A percentile compares a stretch with the other conserved stretches of the same genome.
These are phyloP conservation scores for Mediolabrus comicus DNA, from an alignment of 108 stramenopile genomes.

Conservation along the genomic window DNA sequence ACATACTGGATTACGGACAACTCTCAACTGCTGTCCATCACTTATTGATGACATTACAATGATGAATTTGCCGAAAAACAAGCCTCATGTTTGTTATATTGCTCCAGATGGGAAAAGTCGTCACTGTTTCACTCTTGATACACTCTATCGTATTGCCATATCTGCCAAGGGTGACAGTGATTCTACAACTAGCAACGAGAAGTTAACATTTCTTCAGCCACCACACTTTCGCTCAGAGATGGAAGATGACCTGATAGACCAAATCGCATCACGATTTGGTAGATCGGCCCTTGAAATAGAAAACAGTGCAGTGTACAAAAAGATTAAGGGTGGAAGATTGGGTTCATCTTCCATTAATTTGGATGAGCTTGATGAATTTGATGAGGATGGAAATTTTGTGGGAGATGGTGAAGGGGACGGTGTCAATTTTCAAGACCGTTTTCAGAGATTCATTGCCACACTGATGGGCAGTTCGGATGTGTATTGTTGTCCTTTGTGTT, in stretches of 20 bases:
- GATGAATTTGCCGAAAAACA: constrained; percentile 46
- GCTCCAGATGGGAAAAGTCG: constrained; percentile 59
- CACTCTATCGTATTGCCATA: constrained; percentile 71
- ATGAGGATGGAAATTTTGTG: constrained; percentile 35
- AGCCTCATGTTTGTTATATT: constrained; percentile 71
- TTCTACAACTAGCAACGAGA: neutral
- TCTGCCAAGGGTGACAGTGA: constrained; percentile 31
- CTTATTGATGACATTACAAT: constrained; percentile 66
- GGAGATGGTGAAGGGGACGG: constrained; percentile 2
- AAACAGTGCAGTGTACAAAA: constrained; percentile 59
- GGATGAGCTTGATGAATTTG: constrained; percentile 40
- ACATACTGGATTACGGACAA: neutral
- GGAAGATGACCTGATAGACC: constrained; percentile 79
- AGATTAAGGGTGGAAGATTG: constrained; percentile 13
- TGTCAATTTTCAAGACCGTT: constrained; percentile 43
- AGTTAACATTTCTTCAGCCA: constrained; percentile 69
- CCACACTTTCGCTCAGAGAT: constrained; percentile 80
- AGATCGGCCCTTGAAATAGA: constrained; percentile 60
- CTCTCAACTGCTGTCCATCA: constrained; percentile 45
- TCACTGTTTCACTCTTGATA: constrained; percentile 81
- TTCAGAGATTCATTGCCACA: constrained; percentile 53
- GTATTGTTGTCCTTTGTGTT: constrained; percentile 81
- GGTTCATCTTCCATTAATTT: neutral
- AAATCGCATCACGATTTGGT: constrained; percentile 79
- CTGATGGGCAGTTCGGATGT: constrained; percentile 72